Conservation (phyloP, 2,329 filamentous ascomycete genomes). For the Furcasterigmium sp. region DNA sequence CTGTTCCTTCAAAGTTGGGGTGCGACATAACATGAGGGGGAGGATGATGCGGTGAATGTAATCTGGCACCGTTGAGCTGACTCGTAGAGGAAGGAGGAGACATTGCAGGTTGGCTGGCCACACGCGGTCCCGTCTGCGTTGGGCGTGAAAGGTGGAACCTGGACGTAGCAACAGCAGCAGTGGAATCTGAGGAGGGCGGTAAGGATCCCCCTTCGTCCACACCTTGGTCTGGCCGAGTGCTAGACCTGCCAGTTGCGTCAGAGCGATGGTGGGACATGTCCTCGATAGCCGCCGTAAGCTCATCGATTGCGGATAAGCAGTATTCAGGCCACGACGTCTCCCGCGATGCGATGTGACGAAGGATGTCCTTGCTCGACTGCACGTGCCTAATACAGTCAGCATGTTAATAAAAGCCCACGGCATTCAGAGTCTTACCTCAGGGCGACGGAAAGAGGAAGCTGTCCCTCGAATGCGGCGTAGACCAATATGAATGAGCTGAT, state of each 20-base stretch:
- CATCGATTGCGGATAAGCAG: constrained; percentile 23
- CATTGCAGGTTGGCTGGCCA: background rate
- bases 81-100: no score
- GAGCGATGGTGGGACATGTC: constrained; percentile 11
- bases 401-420: background rate
- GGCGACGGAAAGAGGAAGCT: constrained; percentile 30
- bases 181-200: no score
- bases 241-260: background rate
- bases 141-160: background rate
- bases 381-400: constrained; percentile 17
- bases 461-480: constrained; percentile 40
- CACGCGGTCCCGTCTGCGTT: background rate
- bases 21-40: no score
- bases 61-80: no score
- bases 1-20: no score
- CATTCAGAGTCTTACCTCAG: constrained; percentile 26
- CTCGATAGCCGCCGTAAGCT: constrained; percentile 20
- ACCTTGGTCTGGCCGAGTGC: no score
- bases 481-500: constrained; percentile 47
- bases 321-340: constrained; percentile 28
- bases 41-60: no score
- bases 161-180: no score
- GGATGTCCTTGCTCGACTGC: constrained; percentile 19
- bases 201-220: no score
- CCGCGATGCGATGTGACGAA: constrained; percentile 19